Evolutionary conservation across 2,329 filamentous ascomycete genomes (phyloP).

Genomic region (Sporothrix luriei): DNA sequence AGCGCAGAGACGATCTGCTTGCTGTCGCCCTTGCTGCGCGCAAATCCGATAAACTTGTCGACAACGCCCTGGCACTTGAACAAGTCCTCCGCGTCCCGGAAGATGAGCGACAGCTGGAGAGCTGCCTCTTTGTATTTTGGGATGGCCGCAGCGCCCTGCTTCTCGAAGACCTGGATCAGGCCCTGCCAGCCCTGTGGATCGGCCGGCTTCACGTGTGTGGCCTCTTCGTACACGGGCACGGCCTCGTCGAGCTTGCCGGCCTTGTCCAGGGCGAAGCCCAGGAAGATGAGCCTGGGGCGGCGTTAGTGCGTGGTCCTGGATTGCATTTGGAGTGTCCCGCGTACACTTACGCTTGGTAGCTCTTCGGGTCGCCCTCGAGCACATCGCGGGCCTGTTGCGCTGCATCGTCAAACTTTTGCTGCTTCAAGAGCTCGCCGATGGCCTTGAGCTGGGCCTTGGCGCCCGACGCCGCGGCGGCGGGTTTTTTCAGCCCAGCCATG

Average conservation of each 20-base stretch:
- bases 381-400: constrained; percentile 68
- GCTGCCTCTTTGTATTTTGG: constrained; percentile 74
- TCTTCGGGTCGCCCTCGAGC: constrained; percentile 71
- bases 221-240: constrained; percentile 73
- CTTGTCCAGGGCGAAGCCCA: constrained; percentile 83
- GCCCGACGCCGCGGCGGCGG: constrained; percentile 50
- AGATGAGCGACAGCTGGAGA: constrained; percentile 73
- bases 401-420: constrained; percentile 77
- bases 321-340: no score
- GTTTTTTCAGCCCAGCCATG: constrained; percentile 34
- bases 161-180: constrained; percentile 81
- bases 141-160: constrained; percentile 69
- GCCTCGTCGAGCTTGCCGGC: constrained; percentile 70
- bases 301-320: background rate
- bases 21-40: constrained; percentile 70
- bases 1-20: constrained; percentile 76
- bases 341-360: constrained; percentile 70
- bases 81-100: constrained; percentile 65
- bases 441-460: constrained; percentile 78
- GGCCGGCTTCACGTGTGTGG: constrained; percentile 68
- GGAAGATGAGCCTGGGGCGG: constrained; percentile 64
- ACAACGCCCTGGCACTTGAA: constrained; percentile 68
- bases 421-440: constrained; percentile 75
- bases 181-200: constrained; percentile 92
- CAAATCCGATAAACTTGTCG: constrained; percentile 77